These are phyloP conservation scores for Wallemia ichthyophaga DNA, from an alignment of 1,284 basidiomycete genomes.

Conservation along the genomic window DNA sequence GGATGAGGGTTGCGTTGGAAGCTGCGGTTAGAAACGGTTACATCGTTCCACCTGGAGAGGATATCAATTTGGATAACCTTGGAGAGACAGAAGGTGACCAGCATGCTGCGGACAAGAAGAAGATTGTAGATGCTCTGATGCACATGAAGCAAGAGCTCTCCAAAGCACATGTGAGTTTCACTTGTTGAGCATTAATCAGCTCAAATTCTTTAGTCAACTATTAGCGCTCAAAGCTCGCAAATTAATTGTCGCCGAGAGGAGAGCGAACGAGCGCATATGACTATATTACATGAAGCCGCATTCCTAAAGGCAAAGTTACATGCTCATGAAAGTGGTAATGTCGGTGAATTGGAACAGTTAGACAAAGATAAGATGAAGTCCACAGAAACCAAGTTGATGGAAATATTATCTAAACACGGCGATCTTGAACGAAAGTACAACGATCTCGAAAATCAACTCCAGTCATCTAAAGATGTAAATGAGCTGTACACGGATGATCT, in stretches of 20 bases:
- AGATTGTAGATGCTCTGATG: constrained; percentile 40
- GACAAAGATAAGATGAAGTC: constrained; percentile 52
- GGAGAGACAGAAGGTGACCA: constrained; percentile 11
- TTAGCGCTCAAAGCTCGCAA: neutral
- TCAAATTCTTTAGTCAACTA: neutral
- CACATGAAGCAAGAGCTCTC: constrained; percentile 71
- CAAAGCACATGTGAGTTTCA: constrained; percentile 39
- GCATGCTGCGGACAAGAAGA: constrained; percentile 17
- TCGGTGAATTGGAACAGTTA: constrained; percentile 30
- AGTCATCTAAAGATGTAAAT: constrained; percentile 16
- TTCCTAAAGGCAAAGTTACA: constrained; percentile 82
- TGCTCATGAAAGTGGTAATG: constrained; percentile 41
- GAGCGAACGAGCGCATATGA: constrained; percentile 50
- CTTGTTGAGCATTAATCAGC: neutral
- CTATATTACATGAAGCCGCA: constrained; percentile 74
- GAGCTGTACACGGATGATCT: constrained; percentile 53
- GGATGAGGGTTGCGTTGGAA: constrained; percentile 54
- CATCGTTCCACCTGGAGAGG: constrained; percentile 23
- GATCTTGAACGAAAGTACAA: constrained; percentile 38
- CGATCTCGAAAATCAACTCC: constrained; percentile 13
- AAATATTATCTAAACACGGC: constrained; percentile 23
- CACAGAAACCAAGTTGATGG: constrained; percentile 47
- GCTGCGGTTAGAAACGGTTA: constrained; percentile 58
- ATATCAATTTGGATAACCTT: constrained; percentile 16
- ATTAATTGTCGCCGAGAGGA: neutral